Evolutionary conservation across 2,329 filamentous ascomycete species (phyloP), one percentile per base, ranked within the genome.

Genomic region (Aspergillus calidoustus): DNA sequence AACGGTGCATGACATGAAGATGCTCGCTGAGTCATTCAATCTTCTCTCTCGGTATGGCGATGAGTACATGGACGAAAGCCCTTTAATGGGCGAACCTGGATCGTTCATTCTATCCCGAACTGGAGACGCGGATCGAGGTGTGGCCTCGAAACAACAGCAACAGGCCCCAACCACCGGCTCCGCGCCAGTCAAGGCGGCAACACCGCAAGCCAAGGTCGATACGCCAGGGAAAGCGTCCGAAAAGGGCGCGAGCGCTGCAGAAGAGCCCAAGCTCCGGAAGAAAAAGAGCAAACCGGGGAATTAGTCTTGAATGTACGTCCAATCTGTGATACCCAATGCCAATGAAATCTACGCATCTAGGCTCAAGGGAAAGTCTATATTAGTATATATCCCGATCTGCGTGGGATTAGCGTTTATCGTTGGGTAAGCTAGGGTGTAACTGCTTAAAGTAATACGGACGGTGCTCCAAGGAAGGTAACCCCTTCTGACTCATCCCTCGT

Each of bases 51-150:
- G 76, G 7, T 87, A 85, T 69, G 84, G 82, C 15, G 82, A 86
- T 65, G 87, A 89, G 64, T 89, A 82, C 74, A 86, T 86, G 78
- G 87, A 89, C 71, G 86, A 89, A 68, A 87, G 84, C 62, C 86
- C 87, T 0, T 75, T 89, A 15, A 78, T 83, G 7, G 87, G 87
- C 52, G 87, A 89, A 70, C 87, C 87, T 0, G 87, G 87, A 31
- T 82, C 82, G 4, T 88, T 89, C 66, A 83, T 86, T 57, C 81
- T 88, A 65, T 80, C 81, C 7, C 80, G 77, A 56, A 66, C 69
- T 6, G 75, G 71, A 7, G 78, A 80, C 46, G 57, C 65, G 17
- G 69, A 70, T 38, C 67, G 69, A 57, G 51, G 66, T 9, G 57
- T 62, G 38, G 52, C 64, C 34, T 57, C 64, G 25, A 74, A 74